Evolutionary conservation across 1,284 basidiomycete species (phyloP).

Genomic region (Cryptococcus hybrid): DNA sequence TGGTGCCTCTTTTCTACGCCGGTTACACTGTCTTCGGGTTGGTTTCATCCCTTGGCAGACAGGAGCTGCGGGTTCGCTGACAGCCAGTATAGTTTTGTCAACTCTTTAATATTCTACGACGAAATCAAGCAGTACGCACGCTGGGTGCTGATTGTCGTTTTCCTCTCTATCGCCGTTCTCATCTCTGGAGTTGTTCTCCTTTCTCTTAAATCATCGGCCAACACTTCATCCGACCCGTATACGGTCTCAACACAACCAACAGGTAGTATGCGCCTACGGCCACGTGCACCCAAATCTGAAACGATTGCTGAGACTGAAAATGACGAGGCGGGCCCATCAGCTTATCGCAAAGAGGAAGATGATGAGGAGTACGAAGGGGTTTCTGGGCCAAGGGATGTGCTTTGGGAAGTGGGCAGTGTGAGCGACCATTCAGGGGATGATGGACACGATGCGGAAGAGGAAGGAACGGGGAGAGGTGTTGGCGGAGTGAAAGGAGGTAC

Average conservation of each 20-base stretch:
- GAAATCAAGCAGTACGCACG: constrained; percentile 75
- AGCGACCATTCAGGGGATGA: constrained; percentile 24
- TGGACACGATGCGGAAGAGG: constrained; percentile 19
- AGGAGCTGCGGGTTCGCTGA: no score
- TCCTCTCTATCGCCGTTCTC: constrained; percentile 75
- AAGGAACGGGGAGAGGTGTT: constrained; percentile 22
- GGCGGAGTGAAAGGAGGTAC: constrained; percentile 22
- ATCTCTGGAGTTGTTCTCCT: constrained; percentile 70
- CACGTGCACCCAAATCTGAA: constrained; percentile 12
- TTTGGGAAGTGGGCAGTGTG: constrained; percentile 43
- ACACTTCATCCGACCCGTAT: constrained; percentile 34
- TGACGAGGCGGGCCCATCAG: constrained; percentile 10
- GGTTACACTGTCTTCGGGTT: constrained; percentile 61
- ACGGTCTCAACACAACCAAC: constrained; percentile 24
- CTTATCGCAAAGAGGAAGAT: no score
- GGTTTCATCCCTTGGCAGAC: no score
- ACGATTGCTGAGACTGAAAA: constrained; percentile 7
- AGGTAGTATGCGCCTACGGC: constrained; percentile 31
- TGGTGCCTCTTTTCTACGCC: constrained; percentile 71
- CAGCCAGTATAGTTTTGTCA: no score
- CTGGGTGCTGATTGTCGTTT: constrained; percentile 84
- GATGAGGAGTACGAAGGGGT: background rate
- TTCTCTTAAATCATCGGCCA: constrained; percentile 43
- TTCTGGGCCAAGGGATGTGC: constrained; percentile 19
- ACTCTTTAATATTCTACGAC: constrained; percentile 73